phyloP scores from a whole-genome alignment of 129 eudicot genomes.

The Lactuca sativa region DNA sequence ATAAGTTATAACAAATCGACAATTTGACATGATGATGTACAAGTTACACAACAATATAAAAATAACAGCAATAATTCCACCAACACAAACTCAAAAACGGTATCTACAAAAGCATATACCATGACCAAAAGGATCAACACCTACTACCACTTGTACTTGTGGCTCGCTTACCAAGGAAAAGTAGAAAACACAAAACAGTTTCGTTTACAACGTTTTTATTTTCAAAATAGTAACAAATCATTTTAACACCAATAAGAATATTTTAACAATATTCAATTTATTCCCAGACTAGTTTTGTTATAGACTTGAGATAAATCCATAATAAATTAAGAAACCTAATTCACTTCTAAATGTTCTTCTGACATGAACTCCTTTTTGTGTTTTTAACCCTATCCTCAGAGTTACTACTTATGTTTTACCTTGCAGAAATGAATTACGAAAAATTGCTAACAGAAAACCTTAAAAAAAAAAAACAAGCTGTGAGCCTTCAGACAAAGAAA shows the following conservation, averaged over 20 bases:
- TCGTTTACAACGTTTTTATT: neutral
- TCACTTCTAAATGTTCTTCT: constrained; percentile 13
- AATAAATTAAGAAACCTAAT: neutral
- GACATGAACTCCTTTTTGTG: constrained; percentile 9
- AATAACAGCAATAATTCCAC: neutral
- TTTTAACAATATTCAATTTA: constrained; percentile 1
- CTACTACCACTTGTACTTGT: constrained; percentile 12
- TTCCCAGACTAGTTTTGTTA: constrained; percentile 13
- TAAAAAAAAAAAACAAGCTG: neutral
- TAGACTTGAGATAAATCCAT: constrained; percentile 13
- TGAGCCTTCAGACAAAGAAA: constrained; percentile 17
- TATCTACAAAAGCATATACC: constrained; percentile 18
- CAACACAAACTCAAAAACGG: neutral
- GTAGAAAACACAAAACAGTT: neutral
- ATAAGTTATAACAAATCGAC: neutral
- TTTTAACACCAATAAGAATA: neutral
- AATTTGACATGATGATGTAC: neutral
- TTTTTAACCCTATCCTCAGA: constrained; percentile 10
- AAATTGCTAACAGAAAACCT: constrained; percentile 5
- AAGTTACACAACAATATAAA: no score
- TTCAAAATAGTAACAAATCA: no score
- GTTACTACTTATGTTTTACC: constrained; percentile 14
- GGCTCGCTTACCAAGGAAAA: constrained; percentile 1
- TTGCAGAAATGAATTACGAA: neutral
- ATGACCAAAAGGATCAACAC: neutral